Evolutionary conservation across 768 basidiomycete genomes (phyloP).

Genomic region (Jaapia argillacea): DNA sequence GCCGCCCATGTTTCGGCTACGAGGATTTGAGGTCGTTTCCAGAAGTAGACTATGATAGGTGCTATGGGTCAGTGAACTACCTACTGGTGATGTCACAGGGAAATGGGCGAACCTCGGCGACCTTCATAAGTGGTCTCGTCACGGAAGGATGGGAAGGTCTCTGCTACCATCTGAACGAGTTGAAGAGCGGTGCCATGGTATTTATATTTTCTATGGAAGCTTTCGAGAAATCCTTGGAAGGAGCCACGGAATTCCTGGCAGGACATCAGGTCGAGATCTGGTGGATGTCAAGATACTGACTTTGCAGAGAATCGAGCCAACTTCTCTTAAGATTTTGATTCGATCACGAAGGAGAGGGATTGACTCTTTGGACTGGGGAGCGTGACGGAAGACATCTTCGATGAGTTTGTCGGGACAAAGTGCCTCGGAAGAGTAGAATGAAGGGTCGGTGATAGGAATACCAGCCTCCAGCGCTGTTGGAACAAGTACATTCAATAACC

Average conservation of each 20-base stretch:
- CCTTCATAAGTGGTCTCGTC: conserved; percentile 56
- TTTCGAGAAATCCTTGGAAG: conserved; percentile 52
- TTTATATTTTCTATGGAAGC: conserved; percentile 43
- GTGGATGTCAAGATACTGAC: conserved; percentile 25
- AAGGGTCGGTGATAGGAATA: conserved; percentile 71
- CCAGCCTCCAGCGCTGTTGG: conserved; percentile 59
- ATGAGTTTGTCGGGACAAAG: conserved; percentile 66
- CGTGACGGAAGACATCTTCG: conserved; percentile 56
- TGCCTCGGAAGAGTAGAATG: conserved; percentile 63
- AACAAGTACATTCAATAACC: neutral
- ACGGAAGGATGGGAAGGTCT: conserved; percentile 66
- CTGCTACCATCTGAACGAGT: conserved; percentile 60
- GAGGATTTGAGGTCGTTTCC: conserved; percentile 89
- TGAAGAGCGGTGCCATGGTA: conserved; percentile 59
- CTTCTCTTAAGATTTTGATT: conserved; percentile 68
- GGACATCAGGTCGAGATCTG: neutral
- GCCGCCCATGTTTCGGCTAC: conserved; percentile 91
- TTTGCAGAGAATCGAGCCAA: conserved; percentile 59
- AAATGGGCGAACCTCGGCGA: conserved; percentile 37
- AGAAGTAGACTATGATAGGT: conserved; percentile 71
- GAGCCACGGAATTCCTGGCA: conserved; percentile 59
- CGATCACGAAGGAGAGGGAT: conserved; percentile 67
- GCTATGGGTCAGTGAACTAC: conserved; percentile 1
- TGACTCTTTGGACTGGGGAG: conserved; percentile 43
- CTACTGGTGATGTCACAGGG: neutral